Evolutionary conservation across 192 early-diverging fungal species (phyloP), one percentile per base, ranked within the genome.

Genomic region (Podila horticola): DNA sequence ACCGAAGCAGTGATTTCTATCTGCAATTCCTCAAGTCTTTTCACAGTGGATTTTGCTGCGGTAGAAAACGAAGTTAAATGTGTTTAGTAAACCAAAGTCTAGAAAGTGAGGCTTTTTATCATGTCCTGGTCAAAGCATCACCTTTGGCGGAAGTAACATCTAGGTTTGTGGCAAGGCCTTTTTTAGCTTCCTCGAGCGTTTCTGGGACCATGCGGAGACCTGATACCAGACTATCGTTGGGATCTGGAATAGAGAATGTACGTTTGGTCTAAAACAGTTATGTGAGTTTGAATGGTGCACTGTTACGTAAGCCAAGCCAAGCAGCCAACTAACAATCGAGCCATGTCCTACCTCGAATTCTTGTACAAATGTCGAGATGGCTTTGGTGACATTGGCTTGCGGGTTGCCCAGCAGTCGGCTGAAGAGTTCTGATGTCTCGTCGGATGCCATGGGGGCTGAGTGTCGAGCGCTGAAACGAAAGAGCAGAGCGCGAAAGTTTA

Each of bases 311-410:
- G n/a, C n/a, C 33, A 34, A 34, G 33, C 33, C 2, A 34, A 34
- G 33, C 33, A 34, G 3, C 33, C 6, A 6, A 6, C 33, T 34
- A 5, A 34, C 33, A 34, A 34, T 34, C 33, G n/a, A n/a, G n/a
- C n/a, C n/a, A n/a, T n/a, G n/a, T n/a, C n/a, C n/a, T n/a, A 81
- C 77, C 45, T 81, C 77, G 28, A 81, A 81, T 45, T 81, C 77
- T 11, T 81, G 52, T 2, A 66, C 55, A 38, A 81, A 69, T 24
- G 66, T 66, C 5, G 65, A 49, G 29, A 81, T 66, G 31, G 77
- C 77, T 29, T 59, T 64, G 8, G 68, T 52, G 33, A 69, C 62
- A 58, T 81, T 81, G 17, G 15, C 41, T 26, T 66, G 71, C 13
- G 77, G 77, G 30, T 73, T 28, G 29, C 77, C 77, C 17, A 73